Evolutionary conservation across 2,329 filamentous ascomycete genomes (phyloP).

Genomic region (Samsoniella hepiali): DNA sequence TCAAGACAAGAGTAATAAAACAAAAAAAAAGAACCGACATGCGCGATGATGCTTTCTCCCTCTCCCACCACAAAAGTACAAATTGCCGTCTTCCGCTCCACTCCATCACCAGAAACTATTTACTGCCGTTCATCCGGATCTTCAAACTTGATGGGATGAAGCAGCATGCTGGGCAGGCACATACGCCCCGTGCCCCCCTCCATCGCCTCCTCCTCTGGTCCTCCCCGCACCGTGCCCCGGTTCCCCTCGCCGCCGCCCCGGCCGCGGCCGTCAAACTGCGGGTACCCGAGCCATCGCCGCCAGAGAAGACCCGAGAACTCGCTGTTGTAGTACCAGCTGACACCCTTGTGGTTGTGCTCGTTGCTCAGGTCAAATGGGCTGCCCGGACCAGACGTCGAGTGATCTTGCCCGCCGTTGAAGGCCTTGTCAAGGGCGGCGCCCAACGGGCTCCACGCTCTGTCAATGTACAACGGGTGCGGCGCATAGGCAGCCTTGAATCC

Average conservation of each 20-base stretch:
- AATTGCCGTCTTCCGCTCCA: background rate
- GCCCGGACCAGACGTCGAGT: slow-evolving; percentile 60
- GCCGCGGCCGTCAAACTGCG: slow-evolving; percentile 50
- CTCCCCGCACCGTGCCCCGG: slow-evolving; percentile 47
- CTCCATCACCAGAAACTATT: background rate
- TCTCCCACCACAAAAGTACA: background rate
- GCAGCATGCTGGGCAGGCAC: slow-evolving; percentile 74
- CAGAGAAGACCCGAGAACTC: slow-evolving; percentile 75
- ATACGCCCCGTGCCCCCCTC: slow-evolving; percentile 57
- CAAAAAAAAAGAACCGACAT: slow-evolving; percentile 1
- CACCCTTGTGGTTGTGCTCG: slow-evolving; percentile 79
- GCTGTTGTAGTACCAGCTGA: slow-evolving; percentile 81
- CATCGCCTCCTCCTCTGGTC: slow-evolving; percentile 48
- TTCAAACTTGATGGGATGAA: slow-evolving; percentile 77
- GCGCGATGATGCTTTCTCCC: background rate
- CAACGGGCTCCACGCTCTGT: slow-evolving; percentile 68
- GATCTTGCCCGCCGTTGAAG: slow-evolving; percentile 74
- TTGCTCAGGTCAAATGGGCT: slow-evolving; percentile 66
- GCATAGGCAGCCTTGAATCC: slow-evolving; percentile 76
- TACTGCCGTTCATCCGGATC: slow-evolving; percentile 40
- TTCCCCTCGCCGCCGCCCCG: slow-evolving; percentile 47
- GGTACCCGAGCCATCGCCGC: slow-evolving; percentile 69
- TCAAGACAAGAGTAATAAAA: background rate
- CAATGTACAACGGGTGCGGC: slow-evolving; percentile 77
- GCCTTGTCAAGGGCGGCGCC: slow-evolving; percentile 63